Percentiles rank a stretch among this genome's conserved stretches.
Conservation (phyloP, 2,329 filamentous ascomycete species). For the Xenosphaeropsis pyriputrescens region DNA sequence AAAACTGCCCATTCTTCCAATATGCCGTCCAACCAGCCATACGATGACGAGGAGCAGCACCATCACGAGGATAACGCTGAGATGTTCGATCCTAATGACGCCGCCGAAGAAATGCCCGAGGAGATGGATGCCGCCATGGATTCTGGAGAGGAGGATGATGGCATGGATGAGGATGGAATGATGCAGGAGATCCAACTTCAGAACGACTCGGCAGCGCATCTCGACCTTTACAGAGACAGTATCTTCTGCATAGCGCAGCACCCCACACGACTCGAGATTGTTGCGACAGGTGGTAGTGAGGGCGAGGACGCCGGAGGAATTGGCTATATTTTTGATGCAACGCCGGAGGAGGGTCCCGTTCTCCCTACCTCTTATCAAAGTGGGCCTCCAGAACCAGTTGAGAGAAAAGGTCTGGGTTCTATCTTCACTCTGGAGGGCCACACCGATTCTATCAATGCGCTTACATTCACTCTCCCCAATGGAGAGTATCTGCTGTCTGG, state of each 20-base stretch:
- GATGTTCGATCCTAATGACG: constrained; percentile 65
- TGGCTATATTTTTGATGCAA: constrained; percentile 74
- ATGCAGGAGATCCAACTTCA: constrained; percentile 61
- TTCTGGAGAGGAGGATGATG: constrained; percentile 50
- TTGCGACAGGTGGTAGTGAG: constrained; percentile 73
- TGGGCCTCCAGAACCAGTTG: constrained; percentile 41
- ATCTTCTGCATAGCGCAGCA: constrained; percentile 95
- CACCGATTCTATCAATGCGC: constrained; percentile 76
- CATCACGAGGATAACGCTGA: constrained; percentile 47
- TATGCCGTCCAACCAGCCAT: constrained; percentile 2
- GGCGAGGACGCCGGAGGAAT: constrained; percentile 50
- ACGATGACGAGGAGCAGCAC: constrained; percentile 10
- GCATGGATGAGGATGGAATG: constrained; percentile 35
- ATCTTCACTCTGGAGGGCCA: constrained; percentile 77
- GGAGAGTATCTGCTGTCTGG: constrained; percentile 80
- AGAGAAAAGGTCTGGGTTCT: constrained; percentile 44
- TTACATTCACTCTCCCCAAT: constrained; percentile 68
- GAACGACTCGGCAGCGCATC: constrained; percentile 89
- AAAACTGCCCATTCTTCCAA: too few relatives aligned
- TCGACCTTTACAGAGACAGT: constrained; percentile 78
- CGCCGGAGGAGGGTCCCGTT: constrained; percentile 47
- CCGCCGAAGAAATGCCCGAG: constrained; percentile 56
- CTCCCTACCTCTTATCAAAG: constrained; percentile 65
- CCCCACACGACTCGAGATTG: constrained; percentile 58
- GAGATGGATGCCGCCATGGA: constrained; percentile 73